Evolutionary conservation across 345 rosid species (phyloP).

Genomic region (Hypericum perforatum): DNA sequence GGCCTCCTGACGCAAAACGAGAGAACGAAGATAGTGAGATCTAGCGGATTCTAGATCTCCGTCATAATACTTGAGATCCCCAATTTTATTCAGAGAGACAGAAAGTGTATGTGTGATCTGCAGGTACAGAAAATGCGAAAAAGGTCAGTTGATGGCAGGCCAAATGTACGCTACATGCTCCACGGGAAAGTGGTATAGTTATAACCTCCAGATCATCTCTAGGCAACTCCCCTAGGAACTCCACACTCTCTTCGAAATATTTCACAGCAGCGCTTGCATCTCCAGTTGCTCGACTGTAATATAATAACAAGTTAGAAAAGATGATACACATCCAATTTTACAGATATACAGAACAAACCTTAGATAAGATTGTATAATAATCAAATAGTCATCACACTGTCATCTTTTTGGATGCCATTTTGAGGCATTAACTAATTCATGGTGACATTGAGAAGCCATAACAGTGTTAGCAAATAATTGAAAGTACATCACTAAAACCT

Average conservation of each 20-base stretch:
- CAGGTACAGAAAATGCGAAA: conserved; percentile 9
- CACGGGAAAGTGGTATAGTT: not conserved
- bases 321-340: not conserved
- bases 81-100: conserved; percentile 91
- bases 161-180: not conserved
- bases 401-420: too few species aligned
- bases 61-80: conserved; percentile 87
- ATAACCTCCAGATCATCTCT: conserved; percentile 74
- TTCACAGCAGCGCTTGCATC: conserved; percentile 63
- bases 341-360: too few species aligned
- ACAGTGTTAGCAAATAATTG: too few species aligned
- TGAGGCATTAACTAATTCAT: too few species aligned
- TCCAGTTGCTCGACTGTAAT: conserved; percentile 80
- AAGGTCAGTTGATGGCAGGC: not conserved
- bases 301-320: not conserved
- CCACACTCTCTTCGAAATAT: conserved; percentile 85
- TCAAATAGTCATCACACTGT: too few species aligned
- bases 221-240: conserved; percentile 63
- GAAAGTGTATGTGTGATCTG: conserved; percentile 88
- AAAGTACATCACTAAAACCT: too few species aligned
- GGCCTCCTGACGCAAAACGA: conserved; percentile 72
- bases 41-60: conserved; percentile 78
- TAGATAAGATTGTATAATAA: too few species aligned
- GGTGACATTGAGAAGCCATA: too few species aligned
- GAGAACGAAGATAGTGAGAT: conserved; percentile 60